phyloP scores from a whole-genome alignment of 2,329 filamentous ascomycete genomes.

The Phymatotrichopsis omnivora region DNA sequence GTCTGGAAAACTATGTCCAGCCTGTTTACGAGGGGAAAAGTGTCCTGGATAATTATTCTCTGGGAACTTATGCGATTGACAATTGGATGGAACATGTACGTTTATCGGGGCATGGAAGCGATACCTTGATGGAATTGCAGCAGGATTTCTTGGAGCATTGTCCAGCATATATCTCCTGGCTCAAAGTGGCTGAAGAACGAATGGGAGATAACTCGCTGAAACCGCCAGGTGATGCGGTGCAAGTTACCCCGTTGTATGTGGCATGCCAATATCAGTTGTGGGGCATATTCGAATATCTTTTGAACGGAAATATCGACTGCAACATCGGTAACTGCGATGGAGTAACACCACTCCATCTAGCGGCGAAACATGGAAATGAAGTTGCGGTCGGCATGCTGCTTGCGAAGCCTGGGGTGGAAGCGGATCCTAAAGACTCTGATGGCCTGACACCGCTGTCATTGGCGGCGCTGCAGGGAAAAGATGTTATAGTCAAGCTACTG shows the following conservation, averaged over 20 bases:
- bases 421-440: slow-evolving; percentile 23
- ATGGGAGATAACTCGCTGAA: background rate
- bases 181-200: background rate
- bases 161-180: background rate
- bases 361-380: slow-evolving; percentile 15
- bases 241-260: background rate
- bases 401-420: slow-evolving; percentile 11
- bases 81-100: slow-evolving; percentile 3
- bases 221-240: too few relatives aligned
- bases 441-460: slow-evolving; percentile 27
- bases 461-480: slow-evolving; percentile 23
- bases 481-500: slow-evolving; percentile 22
- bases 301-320: background rate
- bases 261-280: background rate
- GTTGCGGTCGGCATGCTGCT: slow-evolving; percentile 16
- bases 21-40: too few relatives aligned
- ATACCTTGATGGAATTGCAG: background rate
- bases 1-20: background rate
- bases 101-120: background rate
- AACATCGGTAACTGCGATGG: slow-evolving; percentile 9
- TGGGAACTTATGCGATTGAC: background rate
- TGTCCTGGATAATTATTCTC: too few relatives aligned
- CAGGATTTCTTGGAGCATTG: background rate
- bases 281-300: background rate
- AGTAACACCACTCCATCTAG: slow-evolving; percentile 18